Evolutionary conservation across 2,329 filamentous ascomycete species (phyloP).

Genomic region (Fusarium abutilonis): DNA sequence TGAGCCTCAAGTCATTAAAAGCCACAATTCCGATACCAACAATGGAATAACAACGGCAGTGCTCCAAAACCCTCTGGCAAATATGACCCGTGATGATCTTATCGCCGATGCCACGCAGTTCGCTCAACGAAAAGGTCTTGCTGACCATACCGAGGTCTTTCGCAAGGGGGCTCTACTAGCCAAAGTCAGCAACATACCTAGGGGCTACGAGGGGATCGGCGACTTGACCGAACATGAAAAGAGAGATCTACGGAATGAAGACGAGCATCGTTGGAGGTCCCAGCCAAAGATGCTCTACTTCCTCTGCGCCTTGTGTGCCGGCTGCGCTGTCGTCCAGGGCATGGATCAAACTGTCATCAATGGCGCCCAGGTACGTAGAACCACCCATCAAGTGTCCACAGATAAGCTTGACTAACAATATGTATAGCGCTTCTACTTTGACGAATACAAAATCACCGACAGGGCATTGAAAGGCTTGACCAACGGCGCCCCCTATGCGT

Average conservation of each 20-base stretch:
- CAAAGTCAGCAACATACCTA: slow-evolving; percentile 42
- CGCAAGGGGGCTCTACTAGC: slow-evolving; percentile 51
- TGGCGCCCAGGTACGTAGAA: slow-evolving; percentile 55
- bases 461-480: slow-evolving; percentile 58
- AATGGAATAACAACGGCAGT: slow-evolving; percentile 12
- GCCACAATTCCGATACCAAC: neutral
- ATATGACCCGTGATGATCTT: slow-evolving; percentile 32
- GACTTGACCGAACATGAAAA: slow-evolving; percentile 52
- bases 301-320: slow-evolving; percentile 61
- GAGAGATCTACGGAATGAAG: slow-evolving; percentile 50
- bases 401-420: slow-evolving; percentile 5
- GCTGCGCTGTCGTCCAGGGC: slow-evolving; percentile 64
- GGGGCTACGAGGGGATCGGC: slow-evolving; percentile 42
- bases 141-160: slow-evolving; percentile 55
- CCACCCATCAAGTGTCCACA: neutral
- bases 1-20: neutral
- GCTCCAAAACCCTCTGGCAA: slow-evolving; percentile 37
- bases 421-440: slow-evolving; percentile 50
- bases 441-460: slow-evolving; percentile 49
- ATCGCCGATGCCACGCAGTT: slow-evolving; percentile 33
- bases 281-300: slow-evolving; percentile 56
- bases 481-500: slow-evolving; percentile 65
- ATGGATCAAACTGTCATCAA: slow-evolving; percentile 73
- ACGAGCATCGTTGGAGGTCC: slow-evolving; percentile 65
- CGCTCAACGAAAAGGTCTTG: slow-evolving; percentile 52